Percentiles rank a stretch among this genome's conserved stretches.
phyloP scores from a whole-genome alignment of 768 basidiomycete species.

The Pleurotus tuber-regium region DNA sequence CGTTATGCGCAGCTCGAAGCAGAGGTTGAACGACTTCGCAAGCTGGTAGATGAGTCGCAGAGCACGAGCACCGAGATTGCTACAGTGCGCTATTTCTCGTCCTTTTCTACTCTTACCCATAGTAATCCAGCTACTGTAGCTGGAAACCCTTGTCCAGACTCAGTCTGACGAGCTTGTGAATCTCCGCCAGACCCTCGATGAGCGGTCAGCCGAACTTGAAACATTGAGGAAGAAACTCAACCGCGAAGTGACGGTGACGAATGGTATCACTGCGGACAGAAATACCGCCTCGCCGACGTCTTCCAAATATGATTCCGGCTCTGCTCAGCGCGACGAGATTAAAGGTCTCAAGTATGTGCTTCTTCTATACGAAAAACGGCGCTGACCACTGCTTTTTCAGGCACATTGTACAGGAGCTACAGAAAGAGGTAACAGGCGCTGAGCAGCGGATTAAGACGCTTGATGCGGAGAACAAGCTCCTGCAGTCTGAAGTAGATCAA shows the following conservation, averaged over 20 bases:
- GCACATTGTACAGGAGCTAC: slow-evolving; percentile 86
- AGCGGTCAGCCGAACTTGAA: slow-evolving; percentile 52
- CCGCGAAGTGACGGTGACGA: slow-evolving; percentile 51
- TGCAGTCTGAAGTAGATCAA: slow-evolving; percentile 66
- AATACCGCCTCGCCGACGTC: slow-evolving; percentile 31
- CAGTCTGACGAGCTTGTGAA: slow-evolving; percentile 27
- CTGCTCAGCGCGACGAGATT: slow-evolving; percentile 58
- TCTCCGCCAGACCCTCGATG: slow-evolving; percentile 27
- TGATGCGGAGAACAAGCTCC: slow-evolving; percentile 71
- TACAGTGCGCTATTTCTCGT: too few species aligned
- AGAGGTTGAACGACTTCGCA: slow-evolving; percentile 55
- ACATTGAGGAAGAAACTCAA: slow-evolving; percentile 54
- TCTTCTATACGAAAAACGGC: too few species aligned
- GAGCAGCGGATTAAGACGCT: slow-evolving; percentile 68
- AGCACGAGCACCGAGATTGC: too few species aligned
- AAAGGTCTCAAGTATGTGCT: slow-evolving; percentile 82
- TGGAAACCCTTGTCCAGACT: slow-evolving; percentile 23
- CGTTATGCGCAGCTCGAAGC: slow-evolving; percentile 38
- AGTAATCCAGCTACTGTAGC: slow-evolving; percentile 21
- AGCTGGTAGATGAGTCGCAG: slow-evolving; percentile 40
- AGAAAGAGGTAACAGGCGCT: slow-evolving; percentile 69
- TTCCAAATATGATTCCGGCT: slow-evolving; percentile 51
- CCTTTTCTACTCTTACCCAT: not conserved
- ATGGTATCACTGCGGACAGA: slow-evolving; percentile 34
- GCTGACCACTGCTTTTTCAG: slow-evolving; percentile 30